Evolutionary conservation across 495 filamentous ascomycete genomes (phyloP).

Genomic region (Penicillium verhagenii): DNA sequence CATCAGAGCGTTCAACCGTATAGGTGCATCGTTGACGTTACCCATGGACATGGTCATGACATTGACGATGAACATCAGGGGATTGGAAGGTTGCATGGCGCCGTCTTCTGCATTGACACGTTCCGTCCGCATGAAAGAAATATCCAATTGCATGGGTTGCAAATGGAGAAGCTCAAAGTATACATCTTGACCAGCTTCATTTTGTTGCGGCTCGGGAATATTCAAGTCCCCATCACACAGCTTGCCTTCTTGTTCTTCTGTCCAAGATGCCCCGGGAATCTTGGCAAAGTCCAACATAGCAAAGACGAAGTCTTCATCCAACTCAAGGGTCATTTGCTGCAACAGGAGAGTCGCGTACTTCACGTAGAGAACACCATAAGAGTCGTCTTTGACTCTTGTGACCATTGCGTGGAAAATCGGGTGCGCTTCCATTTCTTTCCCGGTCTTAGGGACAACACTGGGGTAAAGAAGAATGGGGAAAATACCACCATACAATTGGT

Average conservation of each 20-base stretch:
- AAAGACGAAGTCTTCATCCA: slow-evolving; percentile 97
- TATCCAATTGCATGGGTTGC: slow-evolving; percentile 95
- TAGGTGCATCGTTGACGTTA: slow-evolving; percentile 95
- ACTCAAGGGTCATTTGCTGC: slow-evolving; percentile 97
- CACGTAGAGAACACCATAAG: slow-evolving; percentile 96
- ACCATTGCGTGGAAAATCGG: slow-evolving; percentile 90
- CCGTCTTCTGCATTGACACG: slow-evolving; percentile 89
- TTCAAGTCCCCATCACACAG: slow-evolving; percentile 87
- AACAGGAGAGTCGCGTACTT: slow-evolving; percentile 93
- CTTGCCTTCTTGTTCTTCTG: slow-evolving; percentile 74
- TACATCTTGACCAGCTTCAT: slow-evolving; percentile 82
- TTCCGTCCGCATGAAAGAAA: slow-evolving; percentile 96
- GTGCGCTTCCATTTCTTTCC: slow-evolving; percentile 94
- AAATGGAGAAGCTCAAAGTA: slow-evolving; percentile 97
- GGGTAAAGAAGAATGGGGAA: slow-evolving; percentile 98
- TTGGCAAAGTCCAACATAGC: slow-evolving; percentile 94
- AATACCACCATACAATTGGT: slow-evolving; percentile 96
- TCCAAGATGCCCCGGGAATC: slow-evolving; percentile 90
- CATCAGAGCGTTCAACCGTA: slow-evolving; percentile 89
- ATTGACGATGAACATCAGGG: slow-evolving; percentile 97
- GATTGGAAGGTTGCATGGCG: slow-evolving; percentile 77
- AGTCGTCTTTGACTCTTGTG: slow-evolving; percentile 95
- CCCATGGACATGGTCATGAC: slow-evolving; percentile 98
- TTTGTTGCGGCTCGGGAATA: slow-evolving; percentile 86
- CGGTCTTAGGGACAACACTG: slow-evolving; percentile 97